These are phyloP conservation scores for Trichodelitschia bisporula DNA, from an alignment of 495 filamentous ascomycete species.

Conservation along the genomic window DNA sequence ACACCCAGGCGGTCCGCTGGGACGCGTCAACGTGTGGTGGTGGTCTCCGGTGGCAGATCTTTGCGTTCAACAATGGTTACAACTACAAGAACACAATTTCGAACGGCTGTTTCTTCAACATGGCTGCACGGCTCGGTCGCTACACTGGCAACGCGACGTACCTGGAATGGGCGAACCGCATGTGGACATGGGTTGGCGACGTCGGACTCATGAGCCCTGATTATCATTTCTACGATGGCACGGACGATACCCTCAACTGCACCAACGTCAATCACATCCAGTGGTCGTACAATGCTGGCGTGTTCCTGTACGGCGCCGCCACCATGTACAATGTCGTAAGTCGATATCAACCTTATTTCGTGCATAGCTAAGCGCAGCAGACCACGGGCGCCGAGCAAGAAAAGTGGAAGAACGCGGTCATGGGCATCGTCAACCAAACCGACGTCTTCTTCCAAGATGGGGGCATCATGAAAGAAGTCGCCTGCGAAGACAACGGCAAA, in stretches of 20 bases:
- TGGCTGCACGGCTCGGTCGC: constrained; percentile 48
- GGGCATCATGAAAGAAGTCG: constrained; percentile 37
- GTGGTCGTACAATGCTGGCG: constrained; percentile 57
- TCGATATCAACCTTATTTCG: too few relatives aligned
- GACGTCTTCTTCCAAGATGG: constrained; percentile 30
- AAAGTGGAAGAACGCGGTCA: constrained; percentile 30
- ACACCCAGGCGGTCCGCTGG: constrained; percentile 49
- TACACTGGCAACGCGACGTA: constrained; percentile 62
- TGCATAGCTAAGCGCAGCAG: too few relatives aligned
- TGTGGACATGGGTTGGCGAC: constrained; percentile 40
- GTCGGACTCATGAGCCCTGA: constrained; percentile 27
- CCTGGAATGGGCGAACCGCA: constrained; percentile 44
- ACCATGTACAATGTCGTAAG: constrained; percentile 52
- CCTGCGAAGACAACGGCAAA: constrained; percentile 37
- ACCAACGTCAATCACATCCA: constrained; percentile 33
- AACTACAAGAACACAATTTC: constrained; percentile 60
- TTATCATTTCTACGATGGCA: constrained; percentile 43
- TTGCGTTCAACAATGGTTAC: constrained; percentile 56
- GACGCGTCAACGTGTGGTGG: constrained; percentile 41
- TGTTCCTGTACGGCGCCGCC: constrained; percentile 46
- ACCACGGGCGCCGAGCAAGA: too few relatives aligned
- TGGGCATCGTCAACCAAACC: constrained; percentile 27
- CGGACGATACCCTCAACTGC: constrained; percentile 31
- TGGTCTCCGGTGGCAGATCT: constrained; percentile 72
- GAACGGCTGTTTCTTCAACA: constrained; percentile 58